Percentiles rank a stretch among this genome's conserved stretches.
phyloP scores from a whole-genome alignment of 2,329 filamentous ascomycete genomes.

The Aspergillus neotritici region DNA sequence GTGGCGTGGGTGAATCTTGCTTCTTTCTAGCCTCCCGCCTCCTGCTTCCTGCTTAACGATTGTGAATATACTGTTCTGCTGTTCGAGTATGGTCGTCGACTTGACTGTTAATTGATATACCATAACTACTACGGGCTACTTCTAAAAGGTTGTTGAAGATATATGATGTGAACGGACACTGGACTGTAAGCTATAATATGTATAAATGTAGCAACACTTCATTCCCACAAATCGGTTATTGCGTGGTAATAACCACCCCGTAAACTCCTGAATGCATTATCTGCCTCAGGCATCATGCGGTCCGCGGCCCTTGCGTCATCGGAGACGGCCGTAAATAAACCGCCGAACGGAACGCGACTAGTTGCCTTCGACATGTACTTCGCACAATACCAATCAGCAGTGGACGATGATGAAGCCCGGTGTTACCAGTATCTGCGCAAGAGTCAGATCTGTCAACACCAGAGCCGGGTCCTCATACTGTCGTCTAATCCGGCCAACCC shows the following conservation, averaged over 20 bases:
- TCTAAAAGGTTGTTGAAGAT: too few species aligned
- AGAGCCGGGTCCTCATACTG: background rate
- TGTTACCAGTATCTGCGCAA: conserved; percentile 3
- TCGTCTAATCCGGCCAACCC: background rate
- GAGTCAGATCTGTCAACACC: background rate
- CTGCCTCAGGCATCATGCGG: conserved; percentile 6
- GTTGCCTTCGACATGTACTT: conserved; percentile 12
- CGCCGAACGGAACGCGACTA: too few species aligned
- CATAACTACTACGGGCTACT: too few species aligned
- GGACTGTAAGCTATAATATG: too few species aligned
- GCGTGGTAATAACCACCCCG: too few species aligned
- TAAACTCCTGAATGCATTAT: background rate
- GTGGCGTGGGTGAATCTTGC: conserved; percentile 4
- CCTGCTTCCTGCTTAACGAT: too few species aligned
- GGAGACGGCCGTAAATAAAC: background rate
- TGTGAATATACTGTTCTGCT: background rate
- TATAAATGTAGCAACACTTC: too few species aligned
- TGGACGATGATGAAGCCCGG: conserved; percentile 19
- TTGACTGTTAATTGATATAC: background rate
- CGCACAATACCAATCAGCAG: conserved; percentile 6
- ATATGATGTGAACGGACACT: too few species aligned
- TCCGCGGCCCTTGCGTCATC: conserved; percentile 6
- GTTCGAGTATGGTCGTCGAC: background rate
- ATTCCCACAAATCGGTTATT: too few species aligned
- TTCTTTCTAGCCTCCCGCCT: too few species aligned